phyloP scores from a whole-genome alignment of 805 yeast species.

The Kodamaea hsintzibuensis region DNA sequence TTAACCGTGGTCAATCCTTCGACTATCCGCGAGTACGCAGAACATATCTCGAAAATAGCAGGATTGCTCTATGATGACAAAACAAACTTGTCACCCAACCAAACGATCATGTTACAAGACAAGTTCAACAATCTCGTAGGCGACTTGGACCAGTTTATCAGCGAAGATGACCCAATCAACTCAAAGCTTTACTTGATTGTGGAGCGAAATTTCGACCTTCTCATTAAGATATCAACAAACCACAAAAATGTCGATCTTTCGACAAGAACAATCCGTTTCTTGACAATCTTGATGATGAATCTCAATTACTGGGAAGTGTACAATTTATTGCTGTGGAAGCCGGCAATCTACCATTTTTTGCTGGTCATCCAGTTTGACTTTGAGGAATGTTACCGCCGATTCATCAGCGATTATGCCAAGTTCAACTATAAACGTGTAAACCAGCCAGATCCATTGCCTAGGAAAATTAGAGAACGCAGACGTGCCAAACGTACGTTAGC shows the following conservation, averaged over 20 bases:
- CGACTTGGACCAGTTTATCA: constrained; percentile 21
- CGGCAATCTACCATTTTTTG: constrained; percentile 42
- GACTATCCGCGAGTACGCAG: constrained; percentile 36
- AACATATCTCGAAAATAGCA: constrained; percentile 36
- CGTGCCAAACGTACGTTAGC: constrained; percentile 12
- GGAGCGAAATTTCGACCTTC: constrained; percentile 40
- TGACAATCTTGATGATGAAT: constrained; percentile 37
- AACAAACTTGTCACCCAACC: constrained; percentile 9
- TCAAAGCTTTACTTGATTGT: constrained; percentile 35
- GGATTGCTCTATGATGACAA: constrained; percentile 24
- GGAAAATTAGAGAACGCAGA: constrained; percentile 11
- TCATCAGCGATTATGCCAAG: constrained; percentile 33
- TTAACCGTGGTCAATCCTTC: constrained; percentile 29
- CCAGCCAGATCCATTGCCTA: constrained; percentile 18
- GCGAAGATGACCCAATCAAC: constrained; percentile 27
- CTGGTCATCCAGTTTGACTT: constrained; percentile 40
- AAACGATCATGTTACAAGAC: constrained; percentile 19
- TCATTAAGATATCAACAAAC: constrained; percentile 36
- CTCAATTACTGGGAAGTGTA: constrained; percentile 48
- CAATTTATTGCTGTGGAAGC: constrained; percentile 42
- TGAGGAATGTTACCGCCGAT: constrained; percentile 39
- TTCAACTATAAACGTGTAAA: constrained; percentile 23
- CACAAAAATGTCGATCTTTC: constrained; percentile 31
- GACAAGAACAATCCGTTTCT: constrained; percentile 35
- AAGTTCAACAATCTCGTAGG: constrained; percentile 28